Evolutionary conservation across 1,284 basidiomycete species (phyloP).

Genomic region (Heterobasidion annosum): DNA sequence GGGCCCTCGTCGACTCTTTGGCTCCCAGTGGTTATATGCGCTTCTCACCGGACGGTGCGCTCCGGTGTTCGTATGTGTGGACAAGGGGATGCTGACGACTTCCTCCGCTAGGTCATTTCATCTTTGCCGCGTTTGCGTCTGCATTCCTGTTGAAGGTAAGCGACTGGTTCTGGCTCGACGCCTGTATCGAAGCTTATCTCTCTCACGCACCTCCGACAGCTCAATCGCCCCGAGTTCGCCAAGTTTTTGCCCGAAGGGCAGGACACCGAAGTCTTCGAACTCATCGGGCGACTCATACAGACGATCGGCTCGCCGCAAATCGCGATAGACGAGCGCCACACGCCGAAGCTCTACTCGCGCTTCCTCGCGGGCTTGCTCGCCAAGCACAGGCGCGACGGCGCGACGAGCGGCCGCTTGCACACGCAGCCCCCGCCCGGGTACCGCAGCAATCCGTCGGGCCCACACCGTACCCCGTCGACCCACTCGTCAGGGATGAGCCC

Average conservation of each 20-base stretch:
- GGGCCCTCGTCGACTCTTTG: constrained; percentile 53
- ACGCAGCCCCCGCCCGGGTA: constrained; percentile 30
- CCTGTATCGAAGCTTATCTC: neutral
- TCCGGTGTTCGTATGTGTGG: neutral
- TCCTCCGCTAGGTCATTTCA: constrained; percentile 55
- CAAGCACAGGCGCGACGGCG: constrained; percentile 57
- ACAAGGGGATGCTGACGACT: neutral
- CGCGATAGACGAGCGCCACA: constrained; percentile 76
- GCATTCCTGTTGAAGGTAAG: constrained; percentile 76
- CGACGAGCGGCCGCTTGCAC: constrained; percentile 35
- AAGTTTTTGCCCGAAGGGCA: constrained; percentile 50
- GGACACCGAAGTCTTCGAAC: constrained; percentile 59
- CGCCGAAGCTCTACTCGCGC: constrained; percentile 71
- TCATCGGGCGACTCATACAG: constrained; percentile 65
- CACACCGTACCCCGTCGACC: neutral
- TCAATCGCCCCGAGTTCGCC: constrained; percentile 67
- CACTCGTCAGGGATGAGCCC: neutral
- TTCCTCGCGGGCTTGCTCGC: constrained; percentile 65
- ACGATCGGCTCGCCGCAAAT: constrained; percentile 64
- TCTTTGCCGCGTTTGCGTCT: constrained; percentile 80
- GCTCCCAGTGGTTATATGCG: constrained; percentile 73
- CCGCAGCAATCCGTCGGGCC: constrained; percentile 12
- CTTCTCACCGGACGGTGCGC: constrained; percentile 69
- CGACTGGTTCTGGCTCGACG: neutral
- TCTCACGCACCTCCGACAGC: constrained; percentile 27